A percentile compares a stretch with the other conserved stretches of the same genome.
Evolutionary conservation across 2,329 filamentous ascomycete species (phyloP).

Genomic region (Curvularia lunata): DNA sequence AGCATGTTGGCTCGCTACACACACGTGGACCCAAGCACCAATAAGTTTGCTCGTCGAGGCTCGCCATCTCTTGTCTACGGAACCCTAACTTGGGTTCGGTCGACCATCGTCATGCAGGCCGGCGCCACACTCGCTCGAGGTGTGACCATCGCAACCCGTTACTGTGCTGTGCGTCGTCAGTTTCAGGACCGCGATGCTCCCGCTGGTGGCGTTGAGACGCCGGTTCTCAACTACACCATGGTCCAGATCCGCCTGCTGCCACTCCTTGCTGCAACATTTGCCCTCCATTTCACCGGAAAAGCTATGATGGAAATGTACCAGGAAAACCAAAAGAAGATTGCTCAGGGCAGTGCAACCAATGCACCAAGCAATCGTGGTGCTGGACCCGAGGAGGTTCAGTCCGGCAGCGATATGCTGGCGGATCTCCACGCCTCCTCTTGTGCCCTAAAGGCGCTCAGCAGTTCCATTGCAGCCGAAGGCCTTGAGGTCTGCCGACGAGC

Average conservation of each 20-base stretch:
- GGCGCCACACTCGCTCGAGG: constrained; percentile 74
- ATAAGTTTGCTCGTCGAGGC: constrained; percentile 70
- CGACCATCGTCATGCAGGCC: constrained; percentile 74
- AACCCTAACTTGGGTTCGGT: constrained; percentile 76
- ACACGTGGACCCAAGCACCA: constrained; percentile 69
- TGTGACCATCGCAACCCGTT: constrained; percentile 78
- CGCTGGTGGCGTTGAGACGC: constrained; percentile 68
- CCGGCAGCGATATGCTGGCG: constrained; percentile 71
- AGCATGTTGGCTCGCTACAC: constrained; percentile 77
- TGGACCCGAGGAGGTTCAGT: constrained; percentile 70
- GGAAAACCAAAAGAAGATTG: constrained; percentile 73
- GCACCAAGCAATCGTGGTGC: constrained; percentile 57
- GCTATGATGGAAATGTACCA: constrained; percentile 77
- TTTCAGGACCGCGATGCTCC: constrained; percentile 76
- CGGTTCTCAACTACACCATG: constrained; percentile 82
- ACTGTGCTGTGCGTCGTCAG: constrained; percentile 75
- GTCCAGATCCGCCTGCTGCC: constrained; percentile 76
- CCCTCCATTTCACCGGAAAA: constrained; percentile 79
- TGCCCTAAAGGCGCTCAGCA: constrained; percentile 75
- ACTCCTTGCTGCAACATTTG: constrained; percentile 74
- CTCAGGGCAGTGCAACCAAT: constrained; percentile 49
- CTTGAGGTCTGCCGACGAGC: constrained; percentile 76
- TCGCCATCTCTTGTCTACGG: constrained; percentile 74
- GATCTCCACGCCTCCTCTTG: constrained; percentile 80
- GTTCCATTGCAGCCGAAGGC: constrained; percentile 74